These are phyloP conservation scores for Taphrina populina DNA, from an alignment of 1,139 yeast species.

Conservation along the genomic window DNA sequence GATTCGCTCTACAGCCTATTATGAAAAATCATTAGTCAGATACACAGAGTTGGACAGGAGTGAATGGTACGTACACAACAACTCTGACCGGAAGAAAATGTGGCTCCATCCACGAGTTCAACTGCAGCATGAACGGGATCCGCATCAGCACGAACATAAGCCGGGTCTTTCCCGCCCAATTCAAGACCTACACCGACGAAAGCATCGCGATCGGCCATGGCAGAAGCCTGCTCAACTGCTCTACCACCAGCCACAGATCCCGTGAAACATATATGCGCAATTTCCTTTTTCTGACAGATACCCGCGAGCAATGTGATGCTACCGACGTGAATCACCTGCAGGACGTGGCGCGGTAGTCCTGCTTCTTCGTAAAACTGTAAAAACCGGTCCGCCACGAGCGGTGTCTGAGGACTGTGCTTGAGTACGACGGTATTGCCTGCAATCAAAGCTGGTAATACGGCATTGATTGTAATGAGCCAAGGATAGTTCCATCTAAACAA, in stretches of 20 bases:
- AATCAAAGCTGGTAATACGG: slow-evolving; percentile 76
- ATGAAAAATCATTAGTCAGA: slow-evolving; percentile 89
- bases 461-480: slow-evolving; percentile 74
- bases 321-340: slow-evolving; percentile 59
- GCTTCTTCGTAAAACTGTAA: slow-evolving; percentile 64
- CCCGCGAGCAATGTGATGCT: slow-evolving; percentile 65
- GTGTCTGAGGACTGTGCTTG: slow-evolving; percentile 81
- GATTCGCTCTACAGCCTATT: slow-evolving; percentile 82
- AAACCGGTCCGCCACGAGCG: slow-evolving; percentile 69
- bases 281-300: slow-evolving; percentile 61
- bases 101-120: slow-evolving; percentile 82
- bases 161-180: slow-evolving; percentile 85
- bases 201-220: slow-evolving; percentile 46
- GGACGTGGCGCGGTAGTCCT: slow-evolving; percentile 78
- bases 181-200: slow-evolving; percentile 51
- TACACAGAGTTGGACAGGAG: slow-evolving; percentile 71
- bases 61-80: slow-evolving; percentile 79
- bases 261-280: slow-evolving; percentile 78
- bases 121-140: slow-evolving; percentile 69
- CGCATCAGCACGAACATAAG: slow-evolving; percentile 73
- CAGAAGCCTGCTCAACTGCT: slow-evolving; percentile 70
- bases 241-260: slow-evolving; percentile 85
- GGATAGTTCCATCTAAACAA: slow-evolving; percentile 78
- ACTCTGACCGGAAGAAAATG: slow-evolving; percentile 83
- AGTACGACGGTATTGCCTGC: slow-evolving; percentile 79